These are phyloP conservation scores for Epithele typhae DNA, from an alignment of 768 basidiomycete species.

Conservation along the genomic window DNA sequence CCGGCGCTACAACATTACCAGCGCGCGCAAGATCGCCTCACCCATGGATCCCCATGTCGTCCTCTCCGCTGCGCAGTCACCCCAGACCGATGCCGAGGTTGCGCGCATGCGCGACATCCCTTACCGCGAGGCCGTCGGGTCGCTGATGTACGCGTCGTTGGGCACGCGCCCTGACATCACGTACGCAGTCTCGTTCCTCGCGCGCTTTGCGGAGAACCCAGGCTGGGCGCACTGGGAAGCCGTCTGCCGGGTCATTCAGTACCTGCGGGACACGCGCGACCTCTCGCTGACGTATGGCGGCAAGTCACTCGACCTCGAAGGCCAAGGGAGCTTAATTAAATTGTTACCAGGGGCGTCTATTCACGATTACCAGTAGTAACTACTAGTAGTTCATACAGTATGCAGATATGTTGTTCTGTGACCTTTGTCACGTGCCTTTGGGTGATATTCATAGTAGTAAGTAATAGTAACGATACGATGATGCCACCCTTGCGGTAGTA, in stretches of 20 bases:
- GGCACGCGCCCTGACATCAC: conserved; percentile 28
- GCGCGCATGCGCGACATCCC: no score
- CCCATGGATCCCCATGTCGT: background rate
- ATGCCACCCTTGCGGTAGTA: no score
- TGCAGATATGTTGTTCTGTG: no score
- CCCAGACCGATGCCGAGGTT: no score
- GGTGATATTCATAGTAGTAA: no score
- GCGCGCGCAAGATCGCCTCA: background rate
- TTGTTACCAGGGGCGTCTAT: no score
- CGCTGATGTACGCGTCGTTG: conserved; percentile 27
- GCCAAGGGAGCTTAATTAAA: no score
- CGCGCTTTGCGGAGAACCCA: conserved; percentile 21
- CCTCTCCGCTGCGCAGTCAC: no score
- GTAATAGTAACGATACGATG: no score
- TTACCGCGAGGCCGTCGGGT: conserved; percentile 18
- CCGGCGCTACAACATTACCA: conserved; percentile 3
- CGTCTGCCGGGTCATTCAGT: conserved; percentile 17
- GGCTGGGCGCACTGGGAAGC: conserved; percentile 17
- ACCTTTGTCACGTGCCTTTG: no score
- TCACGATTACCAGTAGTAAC: no score
- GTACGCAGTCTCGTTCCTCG: conserved; percentile 21
- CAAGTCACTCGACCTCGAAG: background rate
- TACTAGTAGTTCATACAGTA: no score
- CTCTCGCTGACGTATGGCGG: conserved; percentile 1
- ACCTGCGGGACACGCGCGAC: conserved; percentile 17